A percentile compares a stretch with the other conserved stretches of the same genome.
These are phyloP conservation scores for Moesziomyces parantarcticus DNA, from an alignment of 1,284 basidiomycete species.

Conservation along the genomic window DNA sequence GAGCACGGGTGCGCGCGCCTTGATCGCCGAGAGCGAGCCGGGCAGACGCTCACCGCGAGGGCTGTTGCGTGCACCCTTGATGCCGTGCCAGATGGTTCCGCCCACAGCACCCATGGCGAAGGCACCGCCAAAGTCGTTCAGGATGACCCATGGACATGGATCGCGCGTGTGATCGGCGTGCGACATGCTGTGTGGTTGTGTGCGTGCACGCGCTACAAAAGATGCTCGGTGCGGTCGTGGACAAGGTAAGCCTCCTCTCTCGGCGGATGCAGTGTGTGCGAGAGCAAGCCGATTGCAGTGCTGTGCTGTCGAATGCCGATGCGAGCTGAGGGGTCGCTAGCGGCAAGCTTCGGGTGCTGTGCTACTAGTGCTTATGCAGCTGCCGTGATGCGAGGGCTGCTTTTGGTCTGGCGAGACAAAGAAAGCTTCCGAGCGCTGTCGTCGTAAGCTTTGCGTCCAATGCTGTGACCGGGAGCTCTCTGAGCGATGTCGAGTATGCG, in stretches of 20 bases:
- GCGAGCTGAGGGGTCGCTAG: too few species aligned
- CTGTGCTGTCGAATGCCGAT: too few species aligned
- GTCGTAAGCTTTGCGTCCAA: too few species aligned
- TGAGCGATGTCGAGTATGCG: neutral
- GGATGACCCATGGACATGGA: constrained; percentile 90
- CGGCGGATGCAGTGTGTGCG: too few species aligned
- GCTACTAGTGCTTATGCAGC: neutral
- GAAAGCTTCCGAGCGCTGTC: too few species aligned
- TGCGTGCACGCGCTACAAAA: neutral
- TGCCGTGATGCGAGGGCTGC: neutral
- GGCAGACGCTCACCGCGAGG: constrained; percentile 92
- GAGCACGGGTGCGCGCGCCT: constrained; percentile 96
- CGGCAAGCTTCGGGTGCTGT: neutral
- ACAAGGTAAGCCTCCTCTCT: too few species aligned
- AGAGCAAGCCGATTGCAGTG: too few species aligned
- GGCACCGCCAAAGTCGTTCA: constrained; percentile 97
- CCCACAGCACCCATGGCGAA: constrained; percentile 91
- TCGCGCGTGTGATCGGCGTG: constrained; percentile 62
- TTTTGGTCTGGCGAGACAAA: too few species aligned
- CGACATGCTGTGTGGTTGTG: constrained; percentile 23
- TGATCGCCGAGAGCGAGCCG: constrained; percentile 94
- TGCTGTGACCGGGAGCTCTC: too few species aligned
- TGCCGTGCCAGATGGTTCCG: constrained; percentile 98
- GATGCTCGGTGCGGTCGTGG: neutral
- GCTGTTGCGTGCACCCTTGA: constrained; percentile 97